These are phyloP conservation scores for Mortierella sp. DNA, from an alignment of 371 early-diverging fungal genomes.

Conservation along the genomic window DNA sequence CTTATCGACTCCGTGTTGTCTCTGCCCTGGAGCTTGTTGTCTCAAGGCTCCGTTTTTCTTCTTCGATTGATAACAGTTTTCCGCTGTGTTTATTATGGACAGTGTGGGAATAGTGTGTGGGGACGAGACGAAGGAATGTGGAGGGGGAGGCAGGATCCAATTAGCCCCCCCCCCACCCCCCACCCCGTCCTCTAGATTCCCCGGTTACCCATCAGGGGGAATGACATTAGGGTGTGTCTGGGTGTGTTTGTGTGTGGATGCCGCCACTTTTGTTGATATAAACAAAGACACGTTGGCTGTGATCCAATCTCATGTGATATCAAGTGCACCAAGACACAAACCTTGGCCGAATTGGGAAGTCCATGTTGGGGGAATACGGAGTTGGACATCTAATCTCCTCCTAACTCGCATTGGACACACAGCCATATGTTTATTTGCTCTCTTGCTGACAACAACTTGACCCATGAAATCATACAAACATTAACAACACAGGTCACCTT, in stretches of 20 bases:
- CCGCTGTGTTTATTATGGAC: background rate
- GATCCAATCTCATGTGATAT: conserved; percentile 3
- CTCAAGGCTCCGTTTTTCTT: background rate
- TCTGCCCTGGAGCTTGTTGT: background rate
- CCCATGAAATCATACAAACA: background rate
- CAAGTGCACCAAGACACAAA: background rate
- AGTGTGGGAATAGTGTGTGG: background rate
- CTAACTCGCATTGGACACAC: no score
- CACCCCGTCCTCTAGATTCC: no score
- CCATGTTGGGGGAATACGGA: background rate
- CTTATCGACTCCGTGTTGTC: background rate
- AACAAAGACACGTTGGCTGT: background rate
- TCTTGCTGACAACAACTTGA: background rate
- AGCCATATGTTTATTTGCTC: background rate
- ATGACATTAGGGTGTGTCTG: background rate
- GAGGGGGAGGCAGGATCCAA: background rate
- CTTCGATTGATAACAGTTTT: background rate
- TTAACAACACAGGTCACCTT: conserved; percentile 8
- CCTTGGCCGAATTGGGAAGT: background rate
- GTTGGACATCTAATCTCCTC: background rate
- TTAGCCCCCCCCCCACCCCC: background rate
- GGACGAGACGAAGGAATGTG: background rate
- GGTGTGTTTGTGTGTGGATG: background rate
- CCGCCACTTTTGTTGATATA: background rate
- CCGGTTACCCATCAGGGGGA: background rate